phyloP scores from a whole-genome alignment of 345 rosid species.

The Gossypium longicalyx region DNA sequence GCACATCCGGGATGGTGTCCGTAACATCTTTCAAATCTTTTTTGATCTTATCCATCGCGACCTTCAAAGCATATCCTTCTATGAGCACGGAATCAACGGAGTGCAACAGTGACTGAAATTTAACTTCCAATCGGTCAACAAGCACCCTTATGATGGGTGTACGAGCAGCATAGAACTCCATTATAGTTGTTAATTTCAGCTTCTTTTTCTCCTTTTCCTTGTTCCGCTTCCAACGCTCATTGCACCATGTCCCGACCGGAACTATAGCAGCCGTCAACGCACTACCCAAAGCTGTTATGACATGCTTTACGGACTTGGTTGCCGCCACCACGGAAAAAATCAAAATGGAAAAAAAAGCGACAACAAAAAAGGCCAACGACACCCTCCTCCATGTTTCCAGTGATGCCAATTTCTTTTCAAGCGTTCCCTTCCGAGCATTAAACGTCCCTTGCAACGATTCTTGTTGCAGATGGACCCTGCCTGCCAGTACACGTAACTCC shows the following conservation, averaged over 20 bases:
- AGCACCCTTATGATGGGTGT: conserved; percentile 26
- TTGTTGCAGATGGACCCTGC: conserved; percentile 49
- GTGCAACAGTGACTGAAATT: conserved; percentile 48
- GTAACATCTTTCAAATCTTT: conserved; percentile 53
- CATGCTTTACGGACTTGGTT: conserved; percentile 73
- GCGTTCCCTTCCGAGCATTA: conserved; percentile 42
- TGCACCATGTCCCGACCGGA: conserved; percentile 82
- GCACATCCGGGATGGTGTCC: conserved; percentile 52
- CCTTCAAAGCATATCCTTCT: no score
- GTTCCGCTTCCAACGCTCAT: conserved; percentile 54
- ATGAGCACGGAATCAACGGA: conserved; percentile 43
- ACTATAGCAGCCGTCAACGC: conserved; percentile 69
- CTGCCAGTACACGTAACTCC: conserved; percentile 55
- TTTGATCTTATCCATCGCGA: neutral
- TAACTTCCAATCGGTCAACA: conserved; percentile 8
- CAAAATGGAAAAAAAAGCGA: conserved; percentile 65
- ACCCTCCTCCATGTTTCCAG: conserved; percentile 73
- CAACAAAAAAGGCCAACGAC: conserved; percentile 63
- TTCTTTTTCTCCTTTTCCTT: conserved; percentile 50
- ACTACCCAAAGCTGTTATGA: conserved; percentile 59
- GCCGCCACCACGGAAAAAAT: conserved; percentile 89
- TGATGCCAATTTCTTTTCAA: conserved; percentile 57
- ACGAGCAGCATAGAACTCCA: conserved; percentile 39
- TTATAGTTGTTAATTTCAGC: conserved; percentile 40
- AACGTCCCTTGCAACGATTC: conserved; percentile 47